phyloP scores from a whole-genome alignment of 495 filamentous ascomycete species.

The Penicillium nucicola region DNA sequence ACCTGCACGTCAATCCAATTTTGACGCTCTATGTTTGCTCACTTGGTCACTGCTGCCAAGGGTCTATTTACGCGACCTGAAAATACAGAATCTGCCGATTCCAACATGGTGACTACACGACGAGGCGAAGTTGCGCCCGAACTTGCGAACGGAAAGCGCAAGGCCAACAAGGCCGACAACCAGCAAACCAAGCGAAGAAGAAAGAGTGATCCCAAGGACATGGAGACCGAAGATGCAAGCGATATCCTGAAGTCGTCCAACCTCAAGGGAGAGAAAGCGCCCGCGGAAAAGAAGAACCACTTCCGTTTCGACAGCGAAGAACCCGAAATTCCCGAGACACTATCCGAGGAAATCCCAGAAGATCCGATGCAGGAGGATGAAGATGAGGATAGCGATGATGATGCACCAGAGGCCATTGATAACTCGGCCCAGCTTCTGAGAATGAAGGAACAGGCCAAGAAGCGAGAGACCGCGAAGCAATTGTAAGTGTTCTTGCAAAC shows the following conservation, averaged over 20 bases:
- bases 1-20: conserved; percentile 3
- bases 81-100: conserved; percentile 14
- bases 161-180: conserved; percentile 24
- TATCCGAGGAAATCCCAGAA: conserved; percentile 19
- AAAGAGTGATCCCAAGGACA: conserved; percentile 24
- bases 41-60: conserved; percentile 45
- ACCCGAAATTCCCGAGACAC: conserved; percentile 26
- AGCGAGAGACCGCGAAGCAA: conserved; percentile 34
- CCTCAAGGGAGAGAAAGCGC: conserved; percentile 9
- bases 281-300: conserved; percentile 29
- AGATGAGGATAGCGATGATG: conserved; percentile 38
- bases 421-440: conserved; percentile 42
- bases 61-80: conserved; percentile 37
- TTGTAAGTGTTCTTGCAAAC: conserved; percentile 23
- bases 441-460: conserved; percentile 41
- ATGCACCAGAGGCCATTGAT: conserved; percentile 51
- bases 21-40: conserved; percentile 40
- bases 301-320: conserved; percentile 47
- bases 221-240: conserved; percentile 9
- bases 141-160: conserved; percentile 33
- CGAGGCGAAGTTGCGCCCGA: conserved; percentile 21
- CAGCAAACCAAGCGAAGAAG: conserved; percentile 41
- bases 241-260: conserved; percentile 10
- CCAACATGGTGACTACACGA: conserved; percentile 41
- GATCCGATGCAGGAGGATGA: conserved; percentile 21